These are phyloP conservation scores for Theobroma cacao DNA, from an alignment of 345 rosid genomes.

Conservation along the genomic window DNA sequence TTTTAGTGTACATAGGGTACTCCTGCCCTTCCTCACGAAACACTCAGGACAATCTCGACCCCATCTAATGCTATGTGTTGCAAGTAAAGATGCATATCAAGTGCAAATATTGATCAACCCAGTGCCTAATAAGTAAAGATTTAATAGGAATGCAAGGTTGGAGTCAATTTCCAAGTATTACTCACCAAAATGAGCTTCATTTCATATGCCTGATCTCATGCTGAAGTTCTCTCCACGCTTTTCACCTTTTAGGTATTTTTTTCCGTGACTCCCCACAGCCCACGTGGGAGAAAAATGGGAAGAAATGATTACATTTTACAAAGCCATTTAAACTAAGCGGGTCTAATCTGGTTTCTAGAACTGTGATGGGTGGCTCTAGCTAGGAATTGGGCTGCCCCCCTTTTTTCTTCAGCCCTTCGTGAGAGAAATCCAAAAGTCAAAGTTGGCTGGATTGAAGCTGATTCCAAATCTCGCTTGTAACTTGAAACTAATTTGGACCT, in stretches of 20 bases:
- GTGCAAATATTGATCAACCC: not conserved
- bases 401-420: not conserved
- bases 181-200: not conserved
- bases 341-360: not conserved
- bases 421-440: slow-evolving; percentile 1
- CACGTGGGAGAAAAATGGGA: not conserved
- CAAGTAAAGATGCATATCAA: not conserved
- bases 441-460: not conserved
- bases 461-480: not conserved
- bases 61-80: not conserved
- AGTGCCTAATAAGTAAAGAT: not conserved
- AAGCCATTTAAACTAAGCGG: not conserved
- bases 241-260: not conserved
- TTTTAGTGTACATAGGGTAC: not conserved
- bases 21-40: not conserved
- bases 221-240: too few relatives aligned
- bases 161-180: not conserved
- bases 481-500: not conserved
- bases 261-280: not conserved
- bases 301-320: not conserved
- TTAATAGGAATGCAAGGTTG: not conserved
- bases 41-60: not conserved
- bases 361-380: not conserved
- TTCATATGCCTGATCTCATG: not conserved
- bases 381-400: not conserved